A percentile compares a stretch with the other conserved stretches of the same genome.
These are phyloP conservation scores for Suillus ampliporus DNA, from an alignment of 768 basidiomycete genomes.

Conservation along the genomic window DNA sequence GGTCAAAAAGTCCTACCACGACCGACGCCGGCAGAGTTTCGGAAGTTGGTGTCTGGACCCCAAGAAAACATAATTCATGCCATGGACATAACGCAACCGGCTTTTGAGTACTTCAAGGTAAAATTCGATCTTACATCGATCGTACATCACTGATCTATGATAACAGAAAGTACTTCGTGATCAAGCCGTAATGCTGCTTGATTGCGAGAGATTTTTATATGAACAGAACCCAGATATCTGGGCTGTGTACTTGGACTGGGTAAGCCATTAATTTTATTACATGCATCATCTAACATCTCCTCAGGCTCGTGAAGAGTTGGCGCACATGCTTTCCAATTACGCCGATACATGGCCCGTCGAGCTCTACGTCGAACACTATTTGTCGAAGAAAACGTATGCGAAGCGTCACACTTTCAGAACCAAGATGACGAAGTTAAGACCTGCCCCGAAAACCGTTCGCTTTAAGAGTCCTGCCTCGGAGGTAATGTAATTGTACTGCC, in stretches of 20 bases:
- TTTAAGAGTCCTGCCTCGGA: not conserved
- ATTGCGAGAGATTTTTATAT: not conserved
- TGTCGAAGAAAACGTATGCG: not conserved
- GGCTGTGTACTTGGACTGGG: not conserved
- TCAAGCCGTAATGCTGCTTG: not conserved
- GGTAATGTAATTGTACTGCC: not conserved
- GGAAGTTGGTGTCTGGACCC: not conserved
- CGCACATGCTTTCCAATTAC: not conserved
- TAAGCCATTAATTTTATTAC: not conserved
- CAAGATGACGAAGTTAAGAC: not conserved
- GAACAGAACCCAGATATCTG: not conserved
- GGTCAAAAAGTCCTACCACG: not conserved
- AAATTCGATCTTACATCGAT: not conserved
- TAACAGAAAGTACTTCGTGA: not conserved
- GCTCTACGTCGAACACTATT: not conserved
- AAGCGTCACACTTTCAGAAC: slow-evolving; percentile 4
- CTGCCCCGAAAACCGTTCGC: not conserved
- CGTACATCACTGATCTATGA: not conserved
- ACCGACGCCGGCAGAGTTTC: not conserved
- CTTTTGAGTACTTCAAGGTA: not conserved
- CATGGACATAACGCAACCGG: not conserved
- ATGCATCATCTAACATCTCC: not conserved
- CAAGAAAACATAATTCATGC: slow-evolving; percentile 5
- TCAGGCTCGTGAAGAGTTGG: slow-evolving; percentile 1
- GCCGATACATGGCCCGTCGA: slow-evolving; percentile 9